phyloP scores from a whole-genome alignment of 192 early-diverging fungal species.

The Backusella psychrophila region DNA sequence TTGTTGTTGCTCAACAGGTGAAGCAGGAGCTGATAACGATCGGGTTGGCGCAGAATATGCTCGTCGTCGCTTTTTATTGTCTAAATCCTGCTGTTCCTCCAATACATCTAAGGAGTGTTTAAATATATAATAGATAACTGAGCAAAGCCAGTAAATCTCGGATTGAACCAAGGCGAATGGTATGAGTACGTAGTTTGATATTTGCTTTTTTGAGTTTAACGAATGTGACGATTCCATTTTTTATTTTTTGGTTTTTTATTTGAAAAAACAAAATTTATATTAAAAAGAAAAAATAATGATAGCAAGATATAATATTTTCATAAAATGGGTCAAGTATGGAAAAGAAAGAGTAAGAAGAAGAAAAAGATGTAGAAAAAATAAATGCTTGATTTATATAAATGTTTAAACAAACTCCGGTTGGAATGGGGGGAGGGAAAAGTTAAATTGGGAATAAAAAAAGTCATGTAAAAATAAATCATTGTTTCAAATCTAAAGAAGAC shows the following conservation, averaged over 20 bases:
- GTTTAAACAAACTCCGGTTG: not conserved
- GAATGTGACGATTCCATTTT: not conserved
- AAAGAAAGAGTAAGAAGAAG: not conserved
- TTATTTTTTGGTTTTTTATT: not conserved
- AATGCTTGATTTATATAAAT: not conserved
- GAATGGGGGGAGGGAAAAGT: not conserved
- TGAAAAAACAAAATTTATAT: not conserved
- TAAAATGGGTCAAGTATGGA: not conserved
- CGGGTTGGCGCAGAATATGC: not conserved
- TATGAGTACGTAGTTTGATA: not conserved
- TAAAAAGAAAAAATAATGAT: not conserved
- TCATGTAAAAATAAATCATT: not conserved
- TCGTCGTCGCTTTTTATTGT: not conserved
- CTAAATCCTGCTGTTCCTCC: not conserved
- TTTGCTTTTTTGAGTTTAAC: not conserved
- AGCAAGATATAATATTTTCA: not conserved
- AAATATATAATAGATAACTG: constrained; percentile 5
- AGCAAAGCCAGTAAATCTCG: constrained; percentile 9
- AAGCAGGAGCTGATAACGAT: not conserved
- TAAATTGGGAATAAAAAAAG: not conserved
- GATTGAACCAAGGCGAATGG: constrained; percentile 9
- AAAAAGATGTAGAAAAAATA: not conserved
- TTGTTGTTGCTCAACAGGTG: not conserved
- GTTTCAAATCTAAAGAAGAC: constrained; percentile 3
- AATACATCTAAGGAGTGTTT: not conserved